Percentiles rank a stretch among this genome's conserved stretches.
Conservation (phyloP, 192 early-diverging fungal species). For the Irineochytrium annulatum region DNA sequence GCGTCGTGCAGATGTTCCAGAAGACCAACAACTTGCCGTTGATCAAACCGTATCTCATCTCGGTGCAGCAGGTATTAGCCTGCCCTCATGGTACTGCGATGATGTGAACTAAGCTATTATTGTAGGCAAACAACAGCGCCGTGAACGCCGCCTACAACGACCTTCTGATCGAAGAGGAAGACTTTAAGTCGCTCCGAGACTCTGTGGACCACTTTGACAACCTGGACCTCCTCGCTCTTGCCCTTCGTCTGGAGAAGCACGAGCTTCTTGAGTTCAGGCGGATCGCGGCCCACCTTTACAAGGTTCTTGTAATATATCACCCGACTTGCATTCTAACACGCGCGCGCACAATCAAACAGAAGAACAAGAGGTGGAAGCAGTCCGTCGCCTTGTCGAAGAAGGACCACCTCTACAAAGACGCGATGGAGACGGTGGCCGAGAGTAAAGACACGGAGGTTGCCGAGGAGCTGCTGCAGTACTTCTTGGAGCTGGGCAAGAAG, state of each 20-base stretch:
- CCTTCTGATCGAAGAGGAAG: conserved; percentile 96
- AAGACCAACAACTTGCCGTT: conserved; percentile 97
- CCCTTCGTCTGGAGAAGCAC: conserved; percentile 91
- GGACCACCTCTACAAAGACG: conserved; percentile 96
- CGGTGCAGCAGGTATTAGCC: conserved; percentile 71
- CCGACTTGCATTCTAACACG: not conserved
- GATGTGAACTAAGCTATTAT: conserved; percentile 1
- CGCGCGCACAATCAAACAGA: conserved; percentile 33
- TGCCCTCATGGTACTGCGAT: not conserved
- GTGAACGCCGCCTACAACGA: conserved; percentile 97
- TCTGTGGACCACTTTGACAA: conserved; percentile 92
- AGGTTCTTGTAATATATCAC: conserved; percentile 32
- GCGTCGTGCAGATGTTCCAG: conserved; percentile 95
- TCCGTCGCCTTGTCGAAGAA: conserved; percentile 94
- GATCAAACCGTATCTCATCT: conserved; percentile 92
- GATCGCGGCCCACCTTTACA: conserved; percentile 94
- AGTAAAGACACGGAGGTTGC: conserved; percentile 82
- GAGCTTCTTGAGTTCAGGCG: conserved; percentile 96
- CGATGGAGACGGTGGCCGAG: conserved; percentile 96
- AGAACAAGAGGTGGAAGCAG: conserved; percentile 94
- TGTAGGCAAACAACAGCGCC: conserved; percentile 81
- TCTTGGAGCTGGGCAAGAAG: conserved; percentile 85
- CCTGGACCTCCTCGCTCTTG: conserved; percentile 90
- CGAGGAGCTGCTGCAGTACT: conserved; percentile 93
- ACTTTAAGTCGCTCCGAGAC: conserved; percentile 87